Conservation (phyloP, 768 basidiomycete genomes). For the Lactifluus piperatus region DNA sequence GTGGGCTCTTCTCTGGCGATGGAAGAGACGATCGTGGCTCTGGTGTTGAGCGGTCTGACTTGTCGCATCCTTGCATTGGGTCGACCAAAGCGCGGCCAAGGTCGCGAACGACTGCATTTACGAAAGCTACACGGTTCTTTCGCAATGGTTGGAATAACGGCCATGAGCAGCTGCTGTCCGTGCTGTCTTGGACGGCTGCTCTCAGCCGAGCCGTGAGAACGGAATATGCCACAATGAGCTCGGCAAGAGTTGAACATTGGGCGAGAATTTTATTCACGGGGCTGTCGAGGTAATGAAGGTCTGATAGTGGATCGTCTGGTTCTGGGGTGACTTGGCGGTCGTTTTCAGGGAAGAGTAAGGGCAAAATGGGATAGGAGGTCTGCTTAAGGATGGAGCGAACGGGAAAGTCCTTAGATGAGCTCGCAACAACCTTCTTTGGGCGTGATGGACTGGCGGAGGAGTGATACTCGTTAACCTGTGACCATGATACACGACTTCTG, state of each 20-base stretch:
- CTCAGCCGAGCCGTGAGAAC: slow-evolving; percentile 60
- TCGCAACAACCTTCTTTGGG: slow-evolving; percentile 13
- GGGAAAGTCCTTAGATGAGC: slow-evolving; percentile 37
- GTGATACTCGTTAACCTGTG: slow-evolving; percentile 42
- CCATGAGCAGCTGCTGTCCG: slow-evolving; percentile 54
- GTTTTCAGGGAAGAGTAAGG: slow-evolving; percentile 32
- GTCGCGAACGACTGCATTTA: slow-evolving; percentile 57
- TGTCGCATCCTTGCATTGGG: slow-evolving; percentile 30
- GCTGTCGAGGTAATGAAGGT: slow-evolving; percentile 54
- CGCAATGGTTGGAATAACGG: slow-evolving; percentile 66
- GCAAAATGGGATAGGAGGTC: slow-evolving; percentile 27
- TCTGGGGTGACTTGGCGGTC: slow-evolving; percentile 68
- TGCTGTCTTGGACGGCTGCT: slow-evolving; percentile 31
- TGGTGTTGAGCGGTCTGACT: background rate
- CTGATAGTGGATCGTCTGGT: slow-evolving; percentile 54
- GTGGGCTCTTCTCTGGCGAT: slow-evolving; percentile 61
- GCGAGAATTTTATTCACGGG: slow-evolving; percentile 55
- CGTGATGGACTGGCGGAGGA: slow-evolving; percentile 28
- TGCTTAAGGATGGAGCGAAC: slow-evolving; percentile 67
- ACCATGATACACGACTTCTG: slow-evolving; percentile 41
- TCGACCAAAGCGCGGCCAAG: slow-evolving; percentile 55
- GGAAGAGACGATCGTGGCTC: slow-evolving; percentile 34
- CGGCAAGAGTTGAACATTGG: slow-evolving; percentile 37
- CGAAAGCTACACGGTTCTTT: slow-evolving; percentile 42
- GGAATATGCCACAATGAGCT: slow-evolving; percentile 68